Conservation (phyloP, 169 alveolate genomes). For the Plasmodium gaboni region DNA sequence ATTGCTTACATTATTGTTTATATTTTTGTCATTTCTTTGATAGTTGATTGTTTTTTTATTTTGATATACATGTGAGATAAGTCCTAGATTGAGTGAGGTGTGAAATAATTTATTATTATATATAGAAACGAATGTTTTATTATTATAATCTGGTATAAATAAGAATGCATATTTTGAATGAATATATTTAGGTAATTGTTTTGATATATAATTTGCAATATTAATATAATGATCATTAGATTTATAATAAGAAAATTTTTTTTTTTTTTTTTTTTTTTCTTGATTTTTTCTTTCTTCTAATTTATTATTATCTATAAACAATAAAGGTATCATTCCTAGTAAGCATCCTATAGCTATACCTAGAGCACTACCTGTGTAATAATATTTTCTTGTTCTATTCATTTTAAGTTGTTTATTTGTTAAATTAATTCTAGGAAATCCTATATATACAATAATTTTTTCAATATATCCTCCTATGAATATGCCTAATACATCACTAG, state of each 20-base stretch:
- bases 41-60: slow-evolving; percentile 37
- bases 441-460: slow-evolving; percentile 28
- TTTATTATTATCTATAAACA: slow-evolving; percentile 62
- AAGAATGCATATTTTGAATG: slow-evolving; percentile 65
- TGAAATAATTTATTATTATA: slow-evolving; percentile 5
- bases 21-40: not conserved
- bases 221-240: slow-evolving; percentile 1
- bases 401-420: slow-evolving; percentile 69
- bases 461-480: slow-evolving; percentile 78
- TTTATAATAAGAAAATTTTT: slow-evolving; percentile 10
- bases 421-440: slow-evolving; percentile 38
- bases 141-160: slow-evolving; percentile 24
- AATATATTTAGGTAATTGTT: slow-evolving; percentile 11
- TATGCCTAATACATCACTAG: slow-evolving; percentile 78
- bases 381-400: slow-evolving; percentile 61
- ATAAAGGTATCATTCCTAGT: slow-evolving; percentile 58
- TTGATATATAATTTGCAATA: slow-evolving; percentile 19
- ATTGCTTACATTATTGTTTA: not conserved
- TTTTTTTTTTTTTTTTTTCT: slow-evolving; percentile 38
- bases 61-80: slow-evolving; percentile 23
- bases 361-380: slow-evolving; percentile 64
- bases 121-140: not conserved
- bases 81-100: slow-evolving; percentile 14
- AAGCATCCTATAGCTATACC: slow-evolving; percentile 70
- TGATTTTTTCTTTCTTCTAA: slow-evolving; percentile 69